phyloP scores from a whole-genome alignment of 805 yeast genomes.

The Wickerhamomyces bisporus region DNA sequence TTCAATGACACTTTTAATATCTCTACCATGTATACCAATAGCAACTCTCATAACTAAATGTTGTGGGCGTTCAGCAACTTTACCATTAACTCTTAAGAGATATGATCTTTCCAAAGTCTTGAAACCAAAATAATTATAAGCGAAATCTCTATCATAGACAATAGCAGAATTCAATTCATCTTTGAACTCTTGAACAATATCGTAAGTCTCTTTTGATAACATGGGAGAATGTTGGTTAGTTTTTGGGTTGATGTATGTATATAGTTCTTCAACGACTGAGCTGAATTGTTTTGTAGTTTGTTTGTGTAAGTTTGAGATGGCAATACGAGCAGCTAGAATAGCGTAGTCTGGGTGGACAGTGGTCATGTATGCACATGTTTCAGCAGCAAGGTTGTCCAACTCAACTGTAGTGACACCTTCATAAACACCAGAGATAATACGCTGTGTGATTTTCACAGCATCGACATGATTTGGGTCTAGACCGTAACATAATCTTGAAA shows the following conservation, averaged over 20 bases:
- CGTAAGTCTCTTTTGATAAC: conserved; percentile 61
- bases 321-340: conserved; percentile 88
- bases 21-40: conserved; percentile 77
- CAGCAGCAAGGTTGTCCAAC: conserved; percentile 78
- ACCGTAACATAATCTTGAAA: conserved; percentile 91
- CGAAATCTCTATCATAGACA: conserved; percentile 71
- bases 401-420: conserved; percentile 93
- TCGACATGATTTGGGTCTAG: conserved; percentile 89
- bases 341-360: conserved; percentile 97
- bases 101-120: conserved; percentile 88
- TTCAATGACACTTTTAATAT: conserved; percentile 63
- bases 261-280: conserved; percentile 66
- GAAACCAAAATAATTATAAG: conserved; percentile 80
- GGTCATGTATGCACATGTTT: conserved; percentile 96
- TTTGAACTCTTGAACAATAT: conserved; percentile 56
- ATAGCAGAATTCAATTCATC: conserved; percentile 70
- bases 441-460: conserved; percentile 92
- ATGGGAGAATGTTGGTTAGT: conserved; percentile 54
- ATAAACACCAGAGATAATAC: conserved; percentile 93
- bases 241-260: conserved; percentile 74
- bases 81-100: conserved; percentile 56
- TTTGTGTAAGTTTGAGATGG: conserved; percentile 91
- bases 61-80: conserved; percentile 86
- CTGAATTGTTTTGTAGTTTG: conserved; percentile 85
- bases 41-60: conserved; percentile 88